phyloP scores from a whole-genome alignment of 345 rosid genomes.

The Camelina sativa region DNA sequence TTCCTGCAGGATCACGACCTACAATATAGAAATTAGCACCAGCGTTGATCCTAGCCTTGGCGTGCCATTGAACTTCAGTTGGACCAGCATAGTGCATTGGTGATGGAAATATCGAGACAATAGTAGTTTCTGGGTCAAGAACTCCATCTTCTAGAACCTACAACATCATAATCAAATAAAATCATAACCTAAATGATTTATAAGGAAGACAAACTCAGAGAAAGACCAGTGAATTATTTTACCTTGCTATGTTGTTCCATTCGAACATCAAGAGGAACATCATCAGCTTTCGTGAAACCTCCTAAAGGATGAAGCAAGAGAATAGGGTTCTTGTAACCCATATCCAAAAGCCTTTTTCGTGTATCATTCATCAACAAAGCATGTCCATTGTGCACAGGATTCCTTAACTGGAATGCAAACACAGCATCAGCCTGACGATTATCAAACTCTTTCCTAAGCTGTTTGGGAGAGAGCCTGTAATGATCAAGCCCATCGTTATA shows the following conservation, averaged over 20 bases:
- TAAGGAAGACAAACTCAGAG: constrained; percentile 1
- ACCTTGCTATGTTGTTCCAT: constrained; percentile 98
- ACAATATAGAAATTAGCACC: constrained; percentile 98
- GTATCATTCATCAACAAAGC: constrained; percentile 96
- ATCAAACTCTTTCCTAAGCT: constrained; percentile 82
- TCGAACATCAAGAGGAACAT: constrained; percentile 92
- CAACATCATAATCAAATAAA: not conserved
- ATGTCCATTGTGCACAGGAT: constrained; percentile 97
- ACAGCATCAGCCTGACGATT: constrained; percentile 92
- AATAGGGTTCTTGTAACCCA: constrained; percentile 93
- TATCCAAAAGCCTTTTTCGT: constrained; percentile 70
- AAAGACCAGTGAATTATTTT: not conserved
- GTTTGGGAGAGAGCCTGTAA: constrained; percentile 85
- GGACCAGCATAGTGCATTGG: constrained; percentile 99
- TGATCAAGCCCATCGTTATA: constrained; percentile 97
- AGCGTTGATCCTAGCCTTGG: constrained; percentile 93
- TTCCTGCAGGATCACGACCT: constrained; percentile 99
- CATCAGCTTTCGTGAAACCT: constrained; percentile 93
- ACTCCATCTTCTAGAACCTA: constrained; percentile 94
- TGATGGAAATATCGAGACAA: constrained; percentile 94
- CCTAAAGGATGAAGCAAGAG: constrained; percentile 94
- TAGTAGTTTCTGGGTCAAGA: constrained; percentile 89
- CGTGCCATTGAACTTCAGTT: constrained; percentile 99
- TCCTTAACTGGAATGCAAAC: constrained; percentile 92
- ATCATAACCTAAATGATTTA: not conserved